Conservation (phyloP, 2,329 filamentous ascomycete species). For the Penicillium sp. region DNA sequence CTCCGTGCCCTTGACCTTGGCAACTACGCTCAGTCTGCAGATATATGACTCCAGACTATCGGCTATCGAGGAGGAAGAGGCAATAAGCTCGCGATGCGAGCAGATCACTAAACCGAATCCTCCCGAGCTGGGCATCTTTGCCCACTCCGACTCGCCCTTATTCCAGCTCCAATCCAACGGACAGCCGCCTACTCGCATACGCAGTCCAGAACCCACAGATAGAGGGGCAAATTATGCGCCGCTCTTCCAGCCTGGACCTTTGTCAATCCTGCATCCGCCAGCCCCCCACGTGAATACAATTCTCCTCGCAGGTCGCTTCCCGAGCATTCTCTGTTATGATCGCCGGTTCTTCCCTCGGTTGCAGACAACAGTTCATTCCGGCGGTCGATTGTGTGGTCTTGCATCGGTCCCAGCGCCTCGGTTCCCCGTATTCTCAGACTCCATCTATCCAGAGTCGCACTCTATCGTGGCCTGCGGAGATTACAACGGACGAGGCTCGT, state of each 20-base stretch:
- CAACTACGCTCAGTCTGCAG: slow-evolving; percentile 77
- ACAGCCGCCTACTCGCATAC: slow-evolving; percentile 38
- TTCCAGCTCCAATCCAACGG: slow-evolving; percentile 36
- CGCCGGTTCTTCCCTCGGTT: slow-evolving; percentile 79
- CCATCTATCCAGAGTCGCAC: slow-evolving; percentile 53
- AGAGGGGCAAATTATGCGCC: slow-evolving; percentile 59
- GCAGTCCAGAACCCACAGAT: slow-evolving; percentile 36
- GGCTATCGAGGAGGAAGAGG: slow-evolving; percentile 35
- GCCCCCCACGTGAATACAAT: slow-evolving; percentile 69
- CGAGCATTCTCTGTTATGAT: slow-evolving; percentile 85
- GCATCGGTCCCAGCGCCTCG: slow-evolving; percentile 59
- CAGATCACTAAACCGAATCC: slow-evolving; percentile 25
- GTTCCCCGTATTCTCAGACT: slow-evolving; percentile 47
- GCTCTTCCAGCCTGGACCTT: slow-evolving; percentile 75
- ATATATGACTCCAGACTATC: slow-evolving; percentile 70
- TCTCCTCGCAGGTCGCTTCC: slow-evolving; percentile 84
- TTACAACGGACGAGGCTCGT: slow-evolving; percentile 85
- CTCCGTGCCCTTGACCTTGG: slow-evolving; percentile 74
- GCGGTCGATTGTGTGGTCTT: slow-evolving; percentile 73
- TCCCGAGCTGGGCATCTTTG: slow-evolving; percentile 32
- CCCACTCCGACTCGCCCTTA: slow-evolving; percentile 33
- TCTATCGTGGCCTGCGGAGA: slow-evolving; percentile 81
- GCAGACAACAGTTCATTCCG: slow-evolving; percentile 76
- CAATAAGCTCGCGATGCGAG: slow-evolving; percentile 38
- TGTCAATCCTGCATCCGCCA: slow-evolving; percentile 78